Conservation (phyloP, 139 green algal genomes). For the Protoeuglena noctilucae region DNA sequence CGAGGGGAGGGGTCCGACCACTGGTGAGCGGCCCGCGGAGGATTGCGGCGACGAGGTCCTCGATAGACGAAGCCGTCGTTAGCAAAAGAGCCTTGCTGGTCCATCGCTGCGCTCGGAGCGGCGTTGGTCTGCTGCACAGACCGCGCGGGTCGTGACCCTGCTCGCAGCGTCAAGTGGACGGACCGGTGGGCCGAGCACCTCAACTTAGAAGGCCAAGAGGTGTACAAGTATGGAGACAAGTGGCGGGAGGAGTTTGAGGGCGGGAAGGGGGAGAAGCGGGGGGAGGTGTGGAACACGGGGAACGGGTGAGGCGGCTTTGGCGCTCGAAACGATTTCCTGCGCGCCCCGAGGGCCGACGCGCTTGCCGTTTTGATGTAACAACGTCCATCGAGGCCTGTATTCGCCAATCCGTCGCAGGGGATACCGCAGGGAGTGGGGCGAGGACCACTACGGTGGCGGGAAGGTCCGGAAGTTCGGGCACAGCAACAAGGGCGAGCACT, state of each 20-base stretch:
- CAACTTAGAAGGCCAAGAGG: conserved; percentile 18
- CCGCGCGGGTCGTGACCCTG: neutral
- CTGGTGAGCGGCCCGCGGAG: neutral
- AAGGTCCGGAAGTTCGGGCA: conserved; percentile 40
- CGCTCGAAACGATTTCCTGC: no score
- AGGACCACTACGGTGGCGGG: conserved; percentile 53
- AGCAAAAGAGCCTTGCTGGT: neutral
- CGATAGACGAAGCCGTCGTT: neutral
- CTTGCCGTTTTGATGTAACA: no score
- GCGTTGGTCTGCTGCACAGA: conserved; percentile 41
- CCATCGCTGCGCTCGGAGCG: conserved; percentile 11
- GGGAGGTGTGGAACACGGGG: conserved; percentile 37
- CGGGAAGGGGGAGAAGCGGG: conserved; percentile 44
- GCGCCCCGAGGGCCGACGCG: no score
- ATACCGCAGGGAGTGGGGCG: conserved; percentile 66
- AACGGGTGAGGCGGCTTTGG: no score
- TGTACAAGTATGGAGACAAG: conserved; percentile 73
- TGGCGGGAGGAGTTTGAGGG: conserved; percentile 64
- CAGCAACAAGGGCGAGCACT: conserved; percentile 37
- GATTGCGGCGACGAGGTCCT: no score
- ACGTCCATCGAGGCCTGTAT: no score
- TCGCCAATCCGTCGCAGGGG: no score
- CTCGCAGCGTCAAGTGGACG: conserved; percentile 53
- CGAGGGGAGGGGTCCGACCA: no score
- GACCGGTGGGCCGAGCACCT: conserved; percentile 63